Conservation (phyloP, 768 basidiomycete species). For the Phaeotremella skinneri region DNA sequence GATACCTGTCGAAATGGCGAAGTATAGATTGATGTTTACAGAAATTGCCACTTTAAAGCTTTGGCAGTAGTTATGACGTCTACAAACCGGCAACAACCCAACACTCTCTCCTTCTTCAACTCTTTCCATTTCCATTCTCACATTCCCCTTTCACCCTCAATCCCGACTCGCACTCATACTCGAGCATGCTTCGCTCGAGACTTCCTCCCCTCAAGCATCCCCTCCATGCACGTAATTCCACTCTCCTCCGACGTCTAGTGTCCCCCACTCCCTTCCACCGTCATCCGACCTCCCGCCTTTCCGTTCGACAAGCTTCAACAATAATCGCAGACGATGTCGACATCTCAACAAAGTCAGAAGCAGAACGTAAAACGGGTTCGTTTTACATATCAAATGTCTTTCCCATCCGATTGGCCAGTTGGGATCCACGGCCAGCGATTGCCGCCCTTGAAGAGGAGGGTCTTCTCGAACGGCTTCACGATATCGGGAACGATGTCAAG, state of each 20-base stretch:
- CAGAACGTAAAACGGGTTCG: slow-evolving; percentile 26
- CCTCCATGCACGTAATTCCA: background rate
- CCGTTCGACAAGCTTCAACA: slow-evolving; percentile 2
- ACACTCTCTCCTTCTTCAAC: too few species aligned
- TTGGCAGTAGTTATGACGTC: too few species aligned
- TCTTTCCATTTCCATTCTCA: too few species aligned
- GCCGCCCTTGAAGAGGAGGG: slow-evolving; percentile 40
- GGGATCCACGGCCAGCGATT: slow-evolving; percentile 41
- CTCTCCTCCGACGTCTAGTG: background rate
- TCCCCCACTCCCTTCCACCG: background rate
- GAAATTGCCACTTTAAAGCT: too few species aligned
- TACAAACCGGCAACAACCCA: too few species aligned
- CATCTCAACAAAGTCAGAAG: slow-evolving; percentile 6
- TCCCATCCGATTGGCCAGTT: slow-evolving; percentile 37
- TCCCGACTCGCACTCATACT: too few species aligned
- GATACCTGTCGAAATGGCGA: too few species aligned
- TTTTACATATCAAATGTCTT: slow-evolving; percentile 52
- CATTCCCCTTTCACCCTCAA: too few species aligned
- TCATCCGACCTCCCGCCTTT: background rate
- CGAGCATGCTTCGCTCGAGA: background rate
- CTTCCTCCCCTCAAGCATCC: slow-evolving; percentile 11
- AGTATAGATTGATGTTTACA: too few species aligned
- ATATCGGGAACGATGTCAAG: slow-evolving; percentile 38
- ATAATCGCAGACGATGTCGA: slow-evolving; percentile 8
- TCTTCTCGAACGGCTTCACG: slow-evolving; percentile 44